Evolutionary conservation across 192 early-diverging fungal species (phyloP), one percentile per base, ranked within the genome.

Genomic region (Umbelopsis isabellina): DNA sequence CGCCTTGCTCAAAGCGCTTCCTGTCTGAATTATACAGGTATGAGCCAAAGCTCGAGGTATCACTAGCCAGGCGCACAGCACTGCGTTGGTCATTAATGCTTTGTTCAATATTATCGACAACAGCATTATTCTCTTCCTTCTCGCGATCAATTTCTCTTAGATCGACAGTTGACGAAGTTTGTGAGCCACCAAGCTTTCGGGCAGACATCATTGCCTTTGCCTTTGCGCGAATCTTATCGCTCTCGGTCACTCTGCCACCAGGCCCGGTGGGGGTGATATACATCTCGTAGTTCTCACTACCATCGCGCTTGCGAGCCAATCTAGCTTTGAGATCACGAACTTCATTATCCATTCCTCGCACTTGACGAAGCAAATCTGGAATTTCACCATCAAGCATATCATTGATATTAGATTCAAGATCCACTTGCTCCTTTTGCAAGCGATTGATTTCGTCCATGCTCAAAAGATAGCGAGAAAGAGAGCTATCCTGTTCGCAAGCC

Each of bases 201-300:
- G 82, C 82, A 51, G 83, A 80, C 41, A 86, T 70, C 80, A 88
- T 78, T 2, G 83, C 74, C 49, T 82, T 79, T 18, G 82, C 82
- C 50, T 80, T 86, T 12, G 86, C 84, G 15, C 79, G 77, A 72
- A 83, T 86, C 41, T 73, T 73, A 55, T 88, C 86, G 20, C 79
- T 72, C 18, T 85, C 84, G 0, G 86, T 88, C 16, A 88, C 70
- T 44, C 70, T 45, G 7, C 86, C 86, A 47, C 74, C 75, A 2
- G 86, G 86, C 1, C 86, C 86, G 11, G 86, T 87, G 2, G 84
- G 83, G 18, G 73, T 67, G 64, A 86, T 79, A 35, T 77, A 68
- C 2, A 74, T 22, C 41, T 61, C 16, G 73, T 51, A 11, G 58
- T 46, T 48, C 46, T 33, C 13, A 47, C 69, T 30, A 68, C 73